These are phyloP conservation scores for Paraleonurus japonicus DNA, from an alignment of 257 asterid genomes.

Conservation along the genomic window DNA sequence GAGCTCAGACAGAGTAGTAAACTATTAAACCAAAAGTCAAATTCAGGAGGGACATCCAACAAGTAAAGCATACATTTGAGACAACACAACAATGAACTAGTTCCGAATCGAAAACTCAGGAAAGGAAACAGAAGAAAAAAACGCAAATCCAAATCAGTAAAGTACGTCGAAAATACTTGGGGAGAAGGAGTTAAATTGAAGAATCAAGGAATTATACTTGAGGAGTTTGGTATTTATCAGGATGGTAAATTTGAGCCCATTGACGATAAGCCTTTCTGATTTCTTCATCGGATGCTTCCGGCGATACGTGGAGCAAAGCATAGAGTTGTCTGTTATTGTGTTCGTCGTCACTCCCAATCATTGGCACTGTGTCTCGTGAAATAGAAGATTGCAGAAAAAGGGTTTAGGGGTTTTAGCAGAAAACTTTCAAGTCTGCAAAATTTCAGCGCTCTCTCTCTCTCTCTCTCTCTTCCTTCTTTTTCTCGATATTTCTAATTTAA, in stretches of 20 bases:
- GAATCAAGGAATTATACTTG: slow-evolving; percentile 37
- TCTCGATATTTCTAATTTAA: neutral
- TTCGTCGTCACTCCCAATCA: slow-evolving; percentile 34
- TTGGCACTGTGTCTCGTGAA: slow-evolving; percentile 8
- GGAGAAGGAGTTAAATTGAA: neutral
- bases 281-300: slow-evolving; percentile 95
- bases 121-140: neutral
- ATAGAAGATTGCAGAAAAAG: neutral
- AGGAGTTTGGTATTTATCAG: slow-evolving; percentile 81
- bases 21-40: neutral
- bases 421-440: slow-evolving; percentile 12
- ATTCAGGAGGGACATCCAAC: neutral
- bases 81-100: neutral
- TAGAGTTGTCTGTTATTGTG: slow-evolving; percentile 65
- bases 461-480: neutral
- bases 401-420: slow-evolving; percentile 40
- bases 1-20: neutral
- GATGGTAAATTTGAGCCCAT: slow-evolving; percentile 98
- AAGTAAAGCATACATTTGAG: neutral
- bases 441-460: slow-evolving; percentile 1
- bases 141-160: neutral
- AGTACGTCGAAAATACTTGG: neutral
- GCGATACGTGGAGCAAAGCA: slow-evolving; percentile 83
- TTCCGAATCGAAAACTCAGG: neutral
- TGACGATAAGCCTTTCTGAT: slow-evolving; percentile 92